These are phyloP conservation scores for Phytophthora citricola DNA, from an alignment of 352 stramenopile species.

Conservation along the genomic window DNA sequence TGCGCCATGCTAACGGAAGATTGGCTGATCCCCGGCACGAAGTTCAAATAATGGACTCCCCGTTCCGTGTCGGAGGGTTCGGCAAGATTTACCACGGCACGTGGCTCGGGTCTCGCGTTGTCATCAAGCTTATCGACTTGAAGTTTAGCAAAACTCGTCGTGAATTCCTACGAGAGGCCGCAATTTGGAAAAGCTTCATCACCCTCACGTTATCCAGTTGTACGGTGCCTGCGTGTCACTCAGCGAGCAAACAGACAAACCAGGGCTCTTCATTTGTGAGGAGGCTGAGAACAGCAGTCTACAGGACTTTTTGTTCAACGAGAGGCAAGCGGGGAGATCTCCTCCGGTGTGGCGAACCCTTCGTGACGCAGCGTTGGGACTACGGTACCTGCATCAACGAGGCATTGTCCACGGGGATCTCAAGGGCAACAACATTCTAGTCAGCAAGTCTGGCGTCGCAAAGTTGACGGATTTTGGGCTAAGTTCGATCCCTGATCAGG, in stretches of 20 bases:
- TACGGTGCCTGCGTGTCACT: constrained; percentile 27
- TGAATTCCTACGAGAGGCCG: constrained; percentile 14
- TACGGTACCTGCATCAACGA: constrained; percentile 32
- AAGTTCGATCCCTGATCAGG: constrained; percentile 10
- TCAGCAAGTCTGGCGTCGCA: constrained; percentile 22
- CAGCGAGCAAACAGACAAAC: constrained; percentile 8
- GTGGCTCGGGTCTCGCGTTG: constrained; percentile 2
- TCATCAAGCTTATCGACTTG: constrained; percentile 6
- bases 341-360: constrained; percentile 23
- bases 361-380: constrained; percentile 28
- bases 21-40: constrained; percentile 4
- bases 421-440: constrained; percentile 34
- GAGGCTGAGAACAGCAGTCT: constrained; percentile 19
- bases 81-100: constrained; percentile 11
- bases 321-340: constrained; percentile 8
- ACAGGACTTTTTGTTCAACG: constrained; percentile 23
- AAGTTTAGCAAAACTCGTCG: neutral
- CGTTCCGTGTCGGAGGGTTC: constrained; percentile 1
- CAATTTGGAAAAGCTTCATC: constrained; percentile 19
- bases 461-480: constrained; percentile 39
- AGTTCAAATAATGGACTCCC: neutral
- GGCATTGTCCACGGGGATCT: constrained; percentile 35
- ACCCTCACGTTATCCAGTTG: constrained; percentile 86
- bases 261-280: constrained; percentile 24
- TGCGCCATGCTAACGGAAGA: neutral